Evolutionary conservation across 2,329 filamentous ascomycete genomes (phyloP), one percentile per base, ranked within the genome.

Genomic region (Ilyonectria robusta): DNA sequence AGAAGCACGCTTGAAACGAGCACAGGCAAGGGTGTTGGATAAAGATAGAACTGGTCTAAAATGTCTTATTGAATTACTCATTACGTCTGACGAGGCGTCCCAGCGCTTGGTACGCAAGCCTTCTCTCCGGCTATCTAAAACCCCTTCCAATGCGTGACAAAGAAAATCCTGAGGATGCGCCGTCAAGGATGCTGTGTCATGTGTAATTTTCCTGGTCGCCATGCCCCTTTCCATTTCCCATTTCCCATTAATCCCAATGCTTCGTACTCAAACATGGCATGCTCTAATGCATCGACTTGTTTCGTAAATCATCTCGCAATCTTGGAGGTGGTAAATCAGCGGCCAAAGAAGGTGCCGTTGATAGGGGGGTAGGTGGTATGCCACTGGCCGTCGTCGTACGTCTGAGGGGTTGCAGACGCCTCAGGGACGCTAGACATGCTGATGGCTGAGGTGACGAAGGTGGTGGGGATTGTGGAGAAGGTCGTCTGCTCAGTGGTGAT

Each of bases 291-390:
- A 13, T 46, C 56, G 10, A 56, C 26, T 51, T 59, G 29, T 65
- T 67, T 62, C 44, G 47, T 65, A 55, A 64, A 67, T 62, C 19
- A 48, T 66, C 44, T 9, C 7, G 48, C 13, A 21, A 23, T 21
- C 23, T 46, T 50, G 61, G n/a, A 44, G 50, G 13, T 50, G 54
- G 19, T 66, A 42, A 62, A 67, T 75, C 51, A 50, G 21, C 44
- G 33, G 26, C 67, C 42, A 6, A 57, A 35, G 33, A 59, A 56
- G 2, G 83, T 84, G 58, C 74, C 79, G 66, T 84, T 86, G 82
- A 82, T 84, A 0, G 81, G 48, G 3, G 83, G 82, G 60, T 85
- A 86, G 0, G 79, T 79, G 4, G 84, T 84, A 64, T 84, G 83
- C 85, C 84, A 86, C 56, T 75, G 75, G 19, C 84, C 84, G 59